These are phyloP conservation scores for Juncus inflexus DNA, from an alignment of 176 grass and related monocot genomes.

Conservation along the genomic window DNA sequence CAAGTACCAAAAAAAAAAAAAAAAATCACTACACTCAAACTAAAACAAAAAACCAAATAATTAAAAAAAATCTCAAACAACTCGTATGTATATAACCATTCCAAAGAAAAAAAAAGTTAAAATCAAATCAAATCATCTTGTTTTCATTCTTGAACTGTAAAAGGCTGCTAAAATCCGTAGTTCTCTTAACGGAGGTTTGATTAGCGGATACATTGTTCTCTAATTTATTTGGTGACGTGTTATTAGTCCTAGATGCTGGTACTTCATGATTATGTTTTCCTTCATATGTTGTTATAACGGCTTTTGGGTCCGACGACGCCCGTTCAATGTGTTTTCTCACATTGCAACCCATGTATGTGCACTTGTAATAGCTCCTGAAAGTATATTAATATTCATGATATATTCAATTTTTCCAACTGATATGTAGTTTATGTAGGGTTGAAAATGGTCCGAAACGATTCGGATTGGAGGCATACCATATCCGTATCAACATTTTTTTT, in stretches of 20 bases:
- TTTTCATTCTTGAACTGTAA: slow-evolving; percentile 87
- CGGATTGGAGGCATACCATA: too few relatives aligned
- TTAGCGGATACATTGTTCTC: slow-evolving; percentile 31
- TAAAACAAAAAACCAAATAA: slow-evolving; percentile 11
- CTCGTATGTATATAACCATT: too few relatives aligned
- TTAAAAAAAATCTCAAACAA: background rate
- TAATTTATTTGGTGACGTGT: slow-evolving; percentile 41
- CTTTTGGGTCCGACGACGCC: slow-evolving; percentile 72
- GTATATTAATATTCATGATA: too few relatives aligned
- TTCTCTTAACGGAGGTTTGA: slow-evolving; percentile 45
- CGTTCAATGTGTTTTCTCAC: slow-evolving; percentile 91
- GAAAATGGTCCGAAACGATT: too few relatives aligned
- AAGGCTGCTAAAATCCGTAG: slow-evolving; percentile 44
- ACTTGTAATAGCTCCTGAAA: slow-evolving; percentile 86
- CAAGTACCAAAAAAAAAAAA: slow-evolving; percentile 10
- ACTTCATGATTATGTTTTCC: slow-evolving; percentile 92
- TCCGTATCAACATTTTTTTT: too few relatives aligned
- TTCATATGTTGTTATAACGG: slow-evolving; percentile 83
- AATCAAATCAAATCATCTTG: slow-evolving; percentile 21
- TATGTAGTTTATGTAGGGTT: too few relatives aligned
- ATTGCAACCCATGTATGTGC: slow-evolving; percentile 69
- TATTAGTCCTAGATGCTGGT: slow-evolving; percentile 54
- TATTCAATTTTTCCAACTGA: too few relatives aligned
- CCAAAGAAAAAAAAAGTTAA: background rate
- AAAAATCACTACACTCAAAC: slow-evolving; percentile 4